These are phyloP conservation scores for Aureobasidium lini DNA, from an alignment of 2,329 filamentous ascomycete species.

Conservation along the genomic window DNA sequence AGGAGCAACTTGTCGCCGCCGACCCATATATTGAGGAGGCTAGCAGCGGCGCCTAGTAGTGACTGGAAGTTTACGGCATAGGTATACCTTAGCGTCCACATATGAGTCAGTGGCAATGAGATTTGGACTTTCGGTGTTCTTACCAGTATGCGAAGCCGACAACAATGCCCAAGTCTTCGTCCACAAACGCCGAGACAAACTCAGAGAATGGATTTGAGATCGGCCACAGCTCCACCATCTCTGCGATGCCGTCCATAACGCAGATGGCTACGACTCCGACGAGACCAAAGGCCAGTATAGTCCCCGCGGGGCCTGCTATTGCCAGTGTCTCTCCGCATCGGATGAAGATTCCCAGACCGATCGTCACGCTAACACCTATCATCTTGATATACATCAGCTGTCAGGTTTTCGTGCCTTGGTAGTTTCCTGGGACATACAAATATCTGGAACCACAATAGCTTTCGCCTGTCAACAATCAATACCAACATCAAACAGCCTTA, in stretches of 20 bases:
- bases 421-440: neutral
- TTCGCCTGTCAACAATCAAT: neutral
- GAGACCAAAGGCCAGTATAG: neutral
- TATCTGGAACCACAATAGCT: neutral
- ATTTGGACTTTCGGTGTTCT: neutral
- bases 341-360: neutral
- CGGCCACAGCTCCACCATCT: neutral
- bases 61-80: neutral
- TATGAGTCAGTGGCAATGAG: neutral
- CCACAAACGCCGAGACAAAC: neutral
- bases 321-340: neutral
- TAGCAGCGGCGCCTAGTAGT: neutral
- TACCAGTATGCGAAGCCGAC: neutral
- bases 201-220: neutral
- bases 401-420: no score
- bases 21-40: neutral
- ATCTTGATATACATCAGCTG: neutral
- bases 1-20: neutral
- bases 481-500: no score
- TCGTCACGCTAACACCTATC: neutral
- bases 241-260: neutral
- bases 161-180: neutral
- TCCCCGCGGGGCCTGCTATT: neutral
- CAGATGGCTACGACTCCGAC: neutral
- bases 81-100: neutral